Conservation (phyloP, 2,329 filamentous ascomycete species). For the Dryadomyces quercus-mongolicae region DNA sequence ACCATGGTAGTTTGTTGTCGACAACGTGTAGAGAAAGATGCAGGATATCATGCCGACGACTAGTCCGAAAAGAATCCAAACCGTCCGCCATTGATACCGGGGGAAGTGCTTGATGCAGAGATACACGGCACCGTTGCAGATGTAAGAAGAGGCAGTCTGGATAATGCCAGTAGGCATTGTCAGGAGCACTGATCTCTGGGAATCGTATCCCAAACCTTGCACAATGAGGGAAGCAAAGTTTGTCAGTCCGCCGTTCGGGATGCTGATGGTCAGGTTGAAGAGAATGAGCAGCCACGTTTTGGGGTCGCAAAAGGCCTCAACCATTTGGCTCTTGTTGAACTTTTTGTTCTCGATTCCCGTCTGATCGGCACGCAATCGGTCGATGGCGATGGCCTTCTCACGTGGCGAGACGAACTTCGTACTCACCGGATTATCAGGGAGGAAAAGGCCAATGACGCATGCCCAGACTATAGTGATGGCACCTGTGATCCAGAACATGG, state of each 20-base stretch:
- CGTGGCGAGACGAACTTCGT: conserved; percentile 25
- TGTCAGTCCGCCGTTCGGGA: conserved; percentile 40
- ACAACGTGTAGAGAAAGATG: conserved; percentile 16
- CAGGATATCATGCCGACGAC: conserved; percentile 27
- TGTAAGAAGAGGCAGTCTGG: background rate
- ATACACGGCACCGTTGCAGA: conserved; percentile 1
- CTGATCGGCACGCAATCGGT: conserved; percentile 44
- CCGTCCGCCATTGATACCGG: conserved; percentile 22
- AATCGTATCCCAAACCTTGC: conserved; percentile 29
- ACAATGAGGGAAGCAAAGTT: conserved; percentile 44
- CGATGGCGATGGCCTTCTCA: conserved; percentile 32
- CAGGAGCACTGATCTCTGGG: conserved; percentile 35
- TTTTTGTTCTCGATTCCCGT: conserved; percentile 42
- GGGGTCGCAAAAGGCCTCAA: conserved; percentile 38
- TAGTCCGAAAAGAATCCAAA: conserved; percentile 39
- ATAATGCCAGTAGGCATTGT: conserved; percentile 28
- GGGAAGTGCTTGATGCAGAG: conserved; percentile 15
- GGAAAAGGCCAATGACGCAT: conserved; percentile 24
- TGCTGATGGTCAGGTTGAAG: conserved; percentile 33
- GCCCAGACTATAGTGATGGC: conserved; percentile 32
- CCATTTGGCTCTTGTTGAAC: conserved; percentile 38
- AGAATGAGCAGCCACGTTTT: conserved; percentile 38
- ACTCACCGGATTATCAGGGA: conserved; percentile 37
- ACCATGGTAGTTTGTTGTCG: background rate
- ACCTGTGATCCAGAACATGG: conserved; percentile 38